Evolutionary conservation across 352 stramenopile species (phyloP).

Genomic region (Phytophthora pini): DNA sequence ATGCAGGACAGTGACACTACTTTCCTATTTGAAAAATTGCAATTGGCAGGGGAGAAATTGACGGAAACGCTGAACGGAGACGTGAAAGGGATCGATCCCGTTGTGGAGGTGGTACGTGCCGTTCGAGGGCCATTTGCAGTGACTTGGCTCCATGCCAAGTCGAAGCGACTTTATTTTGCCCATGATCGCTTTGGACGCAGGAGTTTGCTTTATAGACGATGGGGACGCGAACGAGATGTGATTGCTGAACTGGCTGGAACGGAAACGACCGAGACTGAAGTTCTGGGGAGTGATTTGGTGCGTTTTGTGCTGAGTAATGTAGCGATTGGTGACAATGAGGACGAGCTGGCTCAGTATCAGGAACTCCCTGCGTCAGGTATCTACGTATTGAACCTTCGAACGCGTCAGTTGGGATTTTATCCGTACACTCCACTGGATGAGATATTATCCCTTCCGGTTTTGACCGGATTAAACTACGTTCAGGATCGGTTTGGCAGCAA

Average conservation of each 20-base stretch:
- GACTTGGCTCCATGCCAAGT: conserved; percentile 64
- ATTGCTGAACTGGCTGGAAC: conserved; percentile 31
- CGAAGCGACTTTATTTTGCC: conserved; percentile 88
- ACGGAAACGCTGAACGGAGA: conserved; percentile 5
- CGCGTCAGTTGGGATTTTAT: conserved; percentile 40
- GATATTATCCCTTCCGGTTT: background rate
- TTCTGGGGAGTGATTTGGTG: conserved; percentile 27
- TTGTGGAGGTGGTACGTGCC: conserved; percentile 46
- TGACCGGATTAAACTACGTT: background rate
- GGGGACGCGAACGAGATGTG: conserved; percentile 15
- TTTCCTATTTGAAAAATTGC: conserved; percentile 57
- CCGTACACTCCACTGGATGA: conserved; percentile 37
- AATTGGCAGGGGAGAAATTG: conserved; percentile 24
- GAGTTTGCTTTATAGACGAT: conserved; percentile 81
- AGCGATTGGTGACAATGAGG: conserved; percentile 35
- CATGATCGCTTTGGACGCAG: conserved; percentile 91
- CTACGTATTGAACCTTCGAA: conserved; percentile 67
- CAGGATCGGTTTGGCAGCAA: conserved; percentile 44
- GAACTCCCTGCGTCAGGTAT: conserved; percentile 84
- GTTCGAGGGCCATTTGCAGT: conserved; percentile 90
- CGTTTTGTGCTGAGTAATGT: conserved; percentile 57
- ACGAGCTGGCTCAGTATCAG: conserved; percentile 36
- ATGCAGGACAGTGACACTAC: conserved; percentile 50
- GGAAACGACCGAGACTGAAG: conserved; percentile 4
- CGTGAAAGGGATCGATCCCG: conserved; percentile 16